A percentile compares a stretch with the other conserved stretches of the same genome.
Evolutionary conservation across 805 yeast genomes (phyloP).

Genomic region (Candida ortonii): DNA sequence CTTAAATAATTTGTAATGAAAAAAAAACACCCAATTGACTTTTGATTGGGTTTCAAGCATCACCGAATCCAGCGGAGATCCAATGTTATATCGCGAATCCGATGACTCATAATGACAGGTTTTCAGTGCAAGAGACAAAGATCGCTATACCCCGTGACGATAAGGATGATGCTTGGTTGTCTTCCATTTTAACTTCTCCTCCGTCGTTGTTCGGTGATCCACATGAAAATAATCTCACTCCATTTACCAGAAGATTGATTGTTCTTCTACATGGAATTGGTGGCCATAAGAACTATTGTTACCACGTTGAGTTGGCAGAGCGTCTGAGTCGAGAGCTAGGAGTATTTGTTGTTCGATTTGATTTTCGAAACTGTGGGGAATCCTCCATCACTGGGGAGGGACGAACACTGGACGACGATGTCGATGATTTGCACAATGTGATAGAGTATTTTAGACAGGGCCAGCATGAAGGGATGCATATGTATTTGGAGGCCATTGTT

Average conservation of each 20-base stretch:
- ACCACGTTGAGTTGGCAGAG: conserved; percentile 62
- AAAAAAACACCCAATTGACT: no score
- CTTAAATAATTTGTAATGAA: no score
- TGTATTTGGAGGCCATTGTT: conserved; percentile 55
- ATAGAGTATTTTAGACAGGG: conserved; percentile 32
- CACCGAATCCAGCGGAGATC: no score
- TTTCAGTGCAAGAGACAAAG: conserved; percentile 9
- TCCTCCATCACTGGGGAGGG: conserved; percentile 56
- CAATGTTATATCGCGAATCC: no score
- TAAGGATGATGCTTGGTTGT: conserved; percentile 7
- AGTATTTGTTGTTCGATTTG: conserved; percentile 67
- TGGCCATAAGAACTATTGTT: conserved; percentile 80
- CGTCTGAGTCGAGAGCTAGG: conserved; percentile 58
- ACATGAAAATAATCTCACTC: conserved; percentile 10
- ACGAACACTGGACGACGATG: conserved; percentile 60
- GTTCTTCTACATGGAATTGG: conserved; percentile 80
- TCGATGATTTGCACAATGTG: conserved; percentile 60
- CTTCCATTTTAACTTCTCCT: conserved; percentile 24
- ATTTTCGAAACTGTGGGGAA: conserved; percentile 82
- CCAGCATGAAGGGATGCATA: conserved; percentile 34
- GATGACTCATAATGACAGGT: no score
- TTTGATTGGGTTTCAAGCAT: no score
- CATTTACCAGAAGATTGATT: conserved; percentile 35
- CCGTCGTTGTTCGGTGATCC: conserved; percentile 14
- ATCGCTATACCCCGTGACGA: conserved; percentile 14